Base-by-base conservation (phyloP, 129 eudicot species). In the Lactuca sativa region DNA sequence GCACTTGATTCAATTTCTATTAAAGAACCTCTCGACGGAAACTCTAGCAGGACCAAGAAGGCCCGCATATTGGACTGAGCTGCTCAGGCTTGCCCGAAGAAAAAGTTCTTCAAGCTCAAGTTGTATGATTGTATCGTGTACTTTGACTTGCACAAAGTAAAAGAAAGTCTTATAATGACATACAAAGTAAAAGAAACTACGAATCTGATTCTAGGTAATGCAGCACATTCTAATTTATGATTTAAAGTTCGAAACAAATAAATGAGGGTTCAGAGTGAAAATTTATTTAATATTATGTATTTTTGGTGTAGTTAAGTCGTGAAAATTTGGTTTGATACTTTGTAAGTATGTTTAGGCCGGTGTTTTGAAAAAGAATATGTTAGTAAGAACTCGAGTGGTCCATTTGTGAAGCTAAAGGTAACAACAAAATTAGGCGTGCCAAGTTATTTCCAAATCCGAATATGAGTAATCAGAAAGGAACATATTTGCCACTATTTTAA, bases 391-490 rank as follows among this genome's bases (percentile, higher is more conserved):
- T 43, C 17, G 12, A 67, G 49, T 47, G 67, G 71, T 66, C 71
- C 71, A 32, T 51, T 15, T 47, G 12, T 30, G 30, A 30, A n/a
- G 36, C 62, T 52, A 67, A 64, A 64, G 30, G 34, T 44, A 44
- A 11, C 56, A 43, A 21, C 38, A 18, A 54, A 60, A 62, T 60
- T 32, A 60, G 58, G 68, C 40, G 53, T 72, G 76, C 14, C 60
- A 2, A 57, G 57, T 70, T 30, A 70, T 57, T 41, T 41, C 66
- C 40, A 47, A 57, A 38, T 52, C 48, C 49, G 3, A 12, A 17
- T 17, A 51, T 40, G 66, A 56, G 74, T 70, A 36, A 43, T 31
- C 9, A 5, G 10, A 32, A 60, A 72, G 76, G 25, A 72, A 72
- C 60, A n/a, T 33, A 15, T 59, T 44, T 71, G 69, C 69, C 61